These are phyloP conservation scores for Lachnellula subtilissima DNA, from an alignment of 2,329 filamentous ascomycete species.

Conservation along the genomic window DNA sequence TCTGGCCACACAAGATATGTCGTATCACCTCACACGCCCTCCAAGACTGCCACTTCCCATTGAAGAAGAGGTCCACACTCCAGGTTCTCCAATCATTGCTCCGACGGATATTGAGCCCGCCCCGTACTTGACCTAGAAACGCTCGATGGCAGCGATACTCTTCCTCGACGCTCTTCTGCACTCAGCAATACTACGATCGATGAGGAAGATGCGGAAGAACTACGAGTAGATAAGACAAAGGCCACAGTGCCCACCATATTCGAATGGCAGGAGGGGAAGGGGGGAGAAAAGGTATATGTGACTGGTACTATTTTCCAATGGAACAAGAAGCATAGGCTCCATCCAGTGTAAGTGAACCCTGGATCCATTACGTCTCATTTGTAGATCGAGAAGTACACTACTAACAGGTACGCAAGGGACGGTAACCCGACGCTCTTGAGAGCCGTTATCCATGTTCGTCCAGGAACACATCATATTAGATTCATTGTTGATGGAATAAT, in stretches of 20 bases:
- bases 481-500: constrained; percentile 94
- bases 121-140: constrained; percentile 34
- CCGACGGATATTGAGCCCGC: constrained; percentile 50
- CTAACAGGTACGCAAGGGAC: constrained; percentile 32
- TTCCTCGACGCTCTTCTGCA: constrained; percentile 50
- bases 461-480: constrained; percentile 93
- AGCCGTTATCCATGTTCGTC: constrained; percentile 75
- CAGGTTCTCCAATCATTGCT: constrained; percentile 82
- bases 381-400: background rate
- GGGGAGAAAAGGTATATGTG: constrained; percentile 88
- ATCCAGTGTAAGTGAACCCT: constrained; percentile 61
- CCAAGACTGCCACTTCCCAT: constrained; percentile 89
- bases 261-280: constrained; percentile 66
- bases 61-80: constrained; percentile 83
- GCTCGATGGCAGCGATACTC: constrained; percentile 46
- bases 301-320: constrained; percentile 97
- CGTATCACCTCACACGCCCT: constrained; percentile 62
- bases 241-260: constrained; percentile 79
- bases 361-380: background rate
- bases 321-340: constrained; percentile 88
- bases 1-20: constrained; percentile 42
- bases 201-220: constrained; percentile 76
- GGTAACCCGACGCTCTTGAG: constrained; percentile 59
- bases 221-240: constrained; percentile 68
- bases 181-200: constrained; percentile 63